Conservation (phyloP, 2,329 filamentous ascomycete species). For the Chaetothyriales sp. region DNA sequence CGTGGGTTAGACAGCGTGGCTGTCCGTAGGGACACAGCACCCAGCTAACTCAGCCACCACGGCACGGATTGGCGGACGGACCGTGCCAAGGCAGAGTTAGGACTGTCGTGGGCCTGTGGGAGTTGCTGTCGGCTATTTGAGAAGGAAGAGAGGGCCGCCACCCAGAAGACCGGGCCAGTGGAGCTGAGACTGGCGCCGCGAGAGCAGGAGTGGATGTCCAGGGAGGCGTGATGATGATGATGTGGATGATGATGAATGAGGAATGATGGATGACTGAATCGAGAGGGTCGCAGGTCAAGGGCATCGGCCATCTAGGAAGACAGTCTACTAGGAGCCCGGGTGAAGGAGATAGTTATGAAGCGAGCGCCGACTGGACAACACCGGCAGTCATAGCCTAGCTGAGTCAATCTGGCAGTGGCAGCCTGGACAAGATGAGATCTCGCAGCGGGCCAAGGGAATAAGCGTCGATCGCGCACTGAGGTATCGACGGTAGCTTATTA, state of each 20-base stretch:
- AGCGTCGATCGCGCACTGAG: background rate
- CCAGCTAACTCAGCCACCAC: background rate
- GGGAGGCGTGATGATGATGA: background rate
- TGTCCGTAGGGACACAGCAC: background rate
- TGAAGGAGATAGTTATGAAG: background rate
- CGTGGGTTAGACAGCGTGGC: background rate
- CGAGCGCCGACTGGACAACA: background rate
- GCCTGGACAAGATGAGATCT: background rate
- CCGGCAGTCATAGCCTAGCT: background rate
- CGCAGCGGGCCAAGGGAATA: background rate
- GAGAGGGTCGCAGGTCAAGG: background rate
- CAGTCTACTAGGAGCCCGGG: background rate
- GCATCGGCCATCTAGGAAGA: background rate
- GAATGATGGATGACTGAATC: too few relatives aligned
- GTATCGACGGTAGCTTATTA: background rate
- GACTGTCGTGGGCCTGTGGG: background rate
- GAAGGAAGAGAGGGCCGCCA: background rate
- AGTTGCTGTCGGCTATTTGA: background rate
- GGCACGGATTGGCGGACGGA: background rate
- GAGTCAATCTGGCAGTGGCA: background rate
- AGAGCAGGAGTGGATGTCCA: background rate
- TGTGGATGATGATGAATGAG: too few relatives aligned
- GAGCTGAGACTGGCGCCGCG: background rate
- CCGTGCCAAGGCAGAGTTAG: background rate
- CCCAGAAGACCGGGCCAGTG: background rate